These are phyloP conservation scores for Lepidium campestre DNA, from an alignment of 441 rosid genomes.

Conservation along the genomic window DNA sequence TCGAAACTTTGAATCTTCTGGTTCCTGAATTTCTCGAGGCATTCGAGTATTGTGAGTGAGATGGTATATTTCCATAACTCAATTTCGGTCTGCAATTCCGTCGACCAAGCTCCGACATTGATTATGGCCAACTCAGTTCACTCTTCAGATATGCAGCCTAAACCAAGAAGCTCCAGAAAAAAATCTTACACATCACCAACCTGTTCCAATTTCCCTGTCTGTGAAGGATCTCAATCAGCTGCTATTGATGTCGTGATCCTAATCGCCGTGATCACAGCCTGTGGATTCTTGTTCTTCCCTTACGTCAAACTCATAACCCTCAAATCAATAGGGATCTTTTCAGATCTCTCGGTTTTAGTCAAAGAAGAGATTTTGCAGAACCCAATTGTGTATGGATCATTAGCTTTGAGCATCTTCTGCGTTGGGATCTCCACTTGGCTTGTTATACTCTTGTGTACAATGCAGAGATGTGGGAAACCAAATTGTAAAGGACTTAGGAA, in stretches of 20 bases:
- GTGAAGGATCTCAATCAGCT: conserved; percentile 30
- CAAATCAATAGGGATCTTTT: conserved; percentile 33
- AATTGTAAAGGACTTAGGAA: conserved; percentile 78
- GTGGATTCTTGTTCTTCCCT: conserved; percentile 39
- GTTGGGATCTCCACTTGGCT: conserved; percentile 64
- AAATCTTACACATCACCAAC: conserved; percentile 25
- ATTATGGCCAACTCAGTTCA: conserved; percentile 31
- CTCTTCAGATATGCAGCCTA: conserved; percentile 4
- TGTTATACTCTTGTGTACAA: conserved; percentile 47
- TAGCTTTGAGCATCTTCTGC: conserved; percentile 53
- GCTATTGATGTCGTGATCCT: conserved; percentile 28
- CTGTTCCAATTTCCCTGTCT: conserved; percentile 37
- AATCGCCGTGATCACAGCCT: conserved; percentile 34
- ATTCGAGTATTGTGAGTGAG: conserved; percentile 30
- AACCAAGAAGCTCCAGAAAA: conserved; percentile 30
- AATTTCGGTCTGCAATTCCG: conserved; percentile 43
- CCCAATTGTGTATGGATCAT: conserved; percentile 65
- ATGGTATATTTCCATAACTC: conserved; percentile 41
- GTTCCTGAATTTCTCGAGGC: conserved; percentile 23
- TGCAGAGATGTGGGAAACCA: conserved; percentile 72
- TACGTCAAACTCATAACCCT: conserved; percentile 31
- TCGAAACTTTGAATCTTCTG: not conserved
- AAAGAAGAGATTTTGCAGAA: conserved; percentile 55
- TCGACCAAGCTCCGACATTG: conserved; percentile 33
- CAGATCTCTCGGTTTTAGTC: conserved; percentile 35